These are phyloP conservation scores for Pezicula radicicola DNA, from an alignment of 2,329 filamentous ascomycete genomes.

Conservation along the genomic window DNA sequence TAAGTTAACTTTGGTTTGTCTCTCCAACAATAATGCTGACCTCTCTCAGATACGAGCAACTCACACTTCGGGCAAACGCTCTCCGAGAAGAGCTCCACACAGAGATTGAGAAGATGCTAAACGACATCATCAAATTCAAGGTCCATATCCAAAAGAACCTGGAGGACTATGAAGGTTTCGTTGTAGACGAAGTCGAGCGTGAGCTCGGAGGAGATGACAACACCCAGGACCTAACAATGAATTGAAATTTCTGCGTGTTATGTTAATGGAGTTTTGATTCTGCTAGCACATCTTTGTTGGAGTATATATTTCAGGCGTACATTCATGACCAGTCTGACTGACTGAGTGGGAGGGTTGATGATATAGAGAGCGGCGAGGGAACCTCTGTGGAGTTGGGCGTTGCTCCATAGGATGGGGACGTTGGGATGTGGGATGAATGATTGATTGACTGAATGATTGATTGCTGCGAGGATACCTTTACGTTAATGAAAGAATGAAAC, in stretches of 20 bases:
- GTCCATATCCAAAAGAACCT: conserved; percentile 91
- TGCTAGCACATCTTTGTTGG: too few species aligned
- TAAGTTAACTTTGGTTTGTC: conserved; percentile 39
- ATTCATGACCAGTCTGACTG: too few species aligned
- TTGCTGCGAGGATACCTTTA: too few species aligned
- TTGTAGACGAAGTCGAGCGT: conserved; percentile 88
- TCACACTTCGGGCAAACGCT: conserved; percentile 78
- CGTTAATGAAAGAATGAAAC: too few species aligned
- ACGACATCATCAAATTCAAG: conserved; percentile 98
- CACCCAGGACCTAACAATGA: conserved; percentile 47
- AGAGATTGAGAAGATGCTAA: conserved; percentile 91
- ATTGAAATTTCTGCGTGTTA: conserved; percentile 5
- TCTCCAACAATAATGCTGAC: conserved; percentile 11
- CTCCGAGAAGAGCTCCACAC: conserved; percentile 97
- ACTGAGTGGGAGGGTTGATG: too few species aligned
- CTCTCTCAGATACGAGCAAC: conserved; percentile 73
- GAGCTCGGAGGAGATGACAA: conserved; percentile 66
- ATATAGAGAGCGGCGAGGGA: too few species aligned
- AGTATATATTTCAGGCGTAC: too few species aligned
- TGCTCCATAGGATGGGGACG: too few species aligned
- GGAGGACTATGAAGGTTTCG: conserved; percentile 92
- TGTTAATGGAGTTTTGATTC: too few species aligned
- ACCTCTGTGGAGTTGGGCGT: too few species aligned
- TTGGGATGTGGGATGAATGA: too few species aligned
- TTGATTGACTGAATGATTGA: too few species aligned